Evolutionary conservation across 2,329 filamentous ascomycete species (phyloP).

Genomic region (Chaetomium olivaceum): DNA sequence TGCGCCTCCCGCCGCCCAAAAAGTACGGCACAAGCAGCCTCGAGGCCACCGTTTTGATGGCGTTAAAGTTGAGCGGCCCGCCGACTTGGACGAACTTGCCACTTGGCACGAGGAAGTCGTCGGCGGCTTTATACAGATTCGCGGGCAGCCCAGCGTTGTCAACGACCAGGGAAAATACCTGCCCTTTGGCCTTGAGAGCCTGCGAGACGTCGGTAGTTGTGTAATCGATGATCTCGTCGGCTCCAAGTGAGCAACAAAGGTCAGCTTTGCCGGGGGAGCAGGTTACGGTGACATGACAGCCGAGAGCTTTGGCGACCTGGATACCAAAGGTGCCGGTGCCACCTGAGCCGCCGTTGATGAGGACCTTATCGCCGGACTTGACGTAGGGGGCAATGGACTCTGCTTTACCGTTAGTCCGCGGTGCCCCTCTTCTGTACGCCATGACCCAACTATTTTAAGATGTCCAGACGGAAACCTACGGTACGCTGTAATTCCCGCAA

Average conservation of each 20-base stretch:
- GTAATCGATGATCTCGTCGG: slow-evolving; percentile 66
- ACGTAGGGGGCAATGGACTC: slow-evolving; percentile 49
- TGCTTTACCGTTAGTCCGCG: slow-evolving; percentile 3
- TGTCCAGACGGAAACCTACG: slow-evolving; percentile 25
- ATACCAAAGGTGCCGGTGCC: slow-evolving; percentile 62
- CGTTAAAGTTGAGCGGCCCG: slow-evolving; percentile 34
- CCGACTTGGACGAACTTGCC: slow-evolving; percentile 58
- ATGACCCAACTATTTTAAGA: background rate
- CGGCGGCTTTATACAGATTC: slow-evolving; percentile 54
- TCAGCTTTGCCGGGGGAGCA: slow-evolving; percentile 61
- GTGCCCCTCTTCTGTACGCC: background rate
- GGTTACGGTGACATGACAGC: slow-evolving; percentile 58
- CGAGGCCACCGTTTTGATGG: slow-evolving; percentile 26
- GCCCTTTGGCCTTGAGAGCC: slow-evolving; percentile 48
- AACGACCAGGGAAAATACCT: slow-evolving; percentile 54
- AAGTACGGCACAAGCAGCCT: slow-evolving; percentile 38
- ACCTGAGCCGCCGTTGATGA: slow-evolving; percentile 66
- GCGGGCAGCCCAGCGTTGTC: slow-evolving; percentile 57
- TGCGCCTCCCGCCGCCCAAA: slow-evolving; percentile 45
- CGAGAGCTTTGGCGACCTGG: slow-evolving; percentile 62
- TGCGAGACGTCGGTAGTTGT: slow-evolving; percentile 49
- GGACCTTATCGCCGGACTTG: slow-evolving; percentile 54
- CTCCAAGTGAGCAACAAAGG: slow-evolving; percentile 59
- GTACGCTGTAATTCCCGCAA: slow-evolving; percentile 51
- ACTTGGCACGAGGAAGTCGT: slow-evolving; percentile 51